Evolutionary conservation across 2,329 filamentous ascomycete species (phyloP).

Genomic region (Ceratocystis variospora): DNA sequence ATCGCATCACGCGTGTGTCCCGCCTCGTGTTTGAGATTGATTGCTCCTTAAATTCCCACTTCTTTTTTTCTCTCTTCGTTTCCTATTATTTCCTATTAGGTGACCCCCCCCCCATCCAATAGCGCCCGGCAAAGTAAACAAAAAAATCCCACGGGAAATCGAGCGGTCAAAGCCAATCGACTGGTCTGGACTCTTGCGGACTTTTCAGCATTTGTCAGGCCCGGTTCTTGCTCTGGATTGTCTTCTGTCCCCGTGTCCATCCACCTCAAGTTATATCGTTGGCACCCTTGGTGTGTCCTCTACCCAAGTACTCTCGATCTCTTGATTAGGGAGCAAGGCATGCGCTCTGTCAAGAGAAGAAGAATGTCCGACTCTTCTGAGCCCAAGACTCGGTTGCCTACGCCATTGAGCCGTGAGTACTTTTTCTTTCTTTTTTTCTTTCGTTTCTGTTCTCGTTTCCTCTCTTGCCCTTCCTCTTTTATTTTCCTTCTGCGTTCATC

Average conservation of each 20-base stretch:
- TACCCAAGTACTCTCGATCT: too few species aligned
- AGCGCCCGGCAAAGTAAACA: not conserved
- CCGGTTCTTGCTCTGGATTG: not conserved
- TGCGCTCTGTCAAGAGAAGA: slow-evolving; percentile 14
- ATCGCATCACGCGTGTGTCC: not conserved
- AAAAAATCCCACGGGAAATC: slow-evolving; percentile 6
- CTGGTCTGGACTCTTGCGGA: not conserved
- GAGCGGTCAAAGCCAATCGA: not conserved
- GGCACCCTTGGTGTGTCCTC: too few species aligned
- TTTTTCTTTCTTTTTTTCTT: not conserved
- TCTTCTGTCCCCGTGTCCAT: not conserved
- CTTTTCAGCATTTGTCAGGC: not conserved
- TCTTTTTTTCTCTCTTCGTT: slow-evolving; percentile 21
- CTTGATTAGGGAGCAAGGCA: not conserved
- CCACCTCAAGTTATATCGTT: too few species aligned
- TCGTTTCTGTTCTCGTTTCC: not conserved
- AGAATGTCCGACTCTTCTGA: slow-evolving; percentile 17
- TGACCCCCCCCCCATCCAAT: not conserved
- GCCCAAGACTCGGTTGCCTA: slow-evolving; percentile 7
- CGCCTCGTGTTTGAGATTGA: not conserved
- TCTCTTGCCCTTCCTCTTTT: not conserved
- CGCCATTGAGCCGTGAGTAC: slow-evolving; percentile 12
- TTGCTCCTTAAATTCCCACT: not conserved
- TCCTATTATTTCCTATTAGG: slow-evolving; percentile 20
- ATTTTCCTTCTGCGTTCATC: too few species aligned